Evolutionary conservation across 2,329 filamentous ascomycete species (phyloP), one percentile per base, ranked within the genome.

Genomic region (Fusarium sp.): DNA sequence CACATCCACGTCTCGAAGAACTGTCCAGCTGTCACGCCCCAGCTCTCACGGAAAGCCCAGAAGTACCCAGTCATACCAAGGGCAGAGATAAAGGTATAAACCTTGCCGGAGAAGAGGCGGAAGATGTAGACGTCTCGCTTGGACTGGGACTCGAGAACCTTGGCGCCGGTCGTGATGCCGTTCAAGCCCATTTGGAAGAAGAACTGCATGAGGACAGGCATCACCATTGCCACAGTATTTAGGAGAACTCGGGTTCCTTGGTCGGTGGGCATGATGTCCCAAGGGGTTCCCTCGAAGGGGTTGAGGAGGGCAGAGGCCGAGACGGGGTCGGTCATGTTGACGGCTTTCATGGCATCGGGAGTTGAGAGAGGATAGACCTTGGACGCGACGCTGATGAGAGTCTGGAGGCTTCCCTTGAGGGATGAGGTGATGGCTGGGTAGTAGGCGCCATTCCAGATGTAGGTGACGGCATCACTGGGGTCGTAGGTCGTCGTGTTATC

Each of bases 41-140:
- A 85, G 13, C 65, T 71, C 41, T 80, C 80, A 2, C 78, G 72
- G 65, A 83, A 85, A 0, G 80, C 82, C 83, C 83, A 85, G 55
- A 83, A 78, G 40, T 77, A 78, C 0, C 81, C 82, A 0, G 80
- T 65, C 48, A 79, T 77, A 53, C 76, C 78, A 7, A 85, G 70
- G 0, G 79, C 76, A 15, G 78, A 78, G 47, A 82, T 43, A 54
- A 80, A 67, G 2, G 75, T 75, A 71, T 78, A 81, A 7, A 73
- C 8, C 11, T 77, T 48, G 13, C 76, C 75, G 11, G 78, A 57
- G 15, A 61, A 34, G 58, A 75, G 65, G 11, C 73, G 66, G 10
- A 74, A 51, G 30, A 70, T 9, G 39, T 63, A 73, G 11, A 74
- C 65, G 15, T 73, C 68, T 4, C 65, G 60, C 66, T 77, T 70